These are phyloP conservation scores for Solanum bulbocastanum DNA, from an alignment of 257 asterid genomes.

Conservation along the genomic window DNA sequence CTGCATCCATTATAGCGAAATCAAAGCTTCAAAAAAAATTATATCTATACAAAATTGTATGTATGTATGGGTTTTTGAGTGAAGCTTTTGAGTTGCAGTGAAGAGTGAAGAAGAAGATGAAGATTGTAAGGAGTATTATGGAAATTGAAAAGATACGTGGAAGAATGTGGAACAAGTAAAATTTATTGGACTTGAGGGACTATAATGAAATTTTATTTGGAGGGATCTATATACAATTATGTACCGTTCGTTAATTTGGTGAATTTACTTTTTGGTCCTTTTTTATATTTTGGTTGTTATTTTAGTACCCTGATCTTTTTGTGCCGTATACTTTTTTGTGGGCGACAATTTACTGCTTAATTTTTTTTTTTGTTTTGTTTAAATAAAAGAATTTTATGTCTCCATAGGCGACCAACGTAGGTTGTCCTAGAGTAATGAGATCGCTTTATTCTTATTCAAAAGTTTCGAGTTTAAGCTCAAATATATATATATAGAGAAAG, in stretches of 20 bases:
- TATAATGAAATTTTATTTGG: not conserved
- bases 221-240: not conserved
- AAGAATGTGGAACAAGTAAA: constrained; percentile 20
- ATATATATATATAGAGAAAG: too few species aligned
- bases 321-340: not conserved
- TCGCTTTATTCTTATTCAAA: too few species aligned
- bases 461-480: too few species aligned
- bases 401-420: not conserved
- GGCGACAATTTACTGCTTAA: not conserved
- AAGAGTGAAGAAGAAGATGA: not conserved
- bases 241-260: constrained; percentile 11
- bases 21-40: not conserved
- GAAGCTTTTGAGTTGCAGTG: not conserved
- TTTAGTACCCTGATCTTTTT: not conserved
- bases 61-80: not conserved
- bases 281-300: not conserved
- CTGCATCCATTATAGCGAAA: constrained; percentile 85
- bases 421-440: too few species aligned
- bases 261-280: not conserved
- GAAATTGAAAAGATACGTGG: constrained; percentile 40
- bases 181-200: constrained; percentile 17
- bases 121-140: not conserved
- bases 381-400: not conserved
- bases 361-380: not conserved
- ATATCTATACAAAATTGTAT: not conserved